Evolutionary conservation across 2,329 filamentous ascomycete species (phyloP).

Genomic region (Helotiales sp.): DNA sequence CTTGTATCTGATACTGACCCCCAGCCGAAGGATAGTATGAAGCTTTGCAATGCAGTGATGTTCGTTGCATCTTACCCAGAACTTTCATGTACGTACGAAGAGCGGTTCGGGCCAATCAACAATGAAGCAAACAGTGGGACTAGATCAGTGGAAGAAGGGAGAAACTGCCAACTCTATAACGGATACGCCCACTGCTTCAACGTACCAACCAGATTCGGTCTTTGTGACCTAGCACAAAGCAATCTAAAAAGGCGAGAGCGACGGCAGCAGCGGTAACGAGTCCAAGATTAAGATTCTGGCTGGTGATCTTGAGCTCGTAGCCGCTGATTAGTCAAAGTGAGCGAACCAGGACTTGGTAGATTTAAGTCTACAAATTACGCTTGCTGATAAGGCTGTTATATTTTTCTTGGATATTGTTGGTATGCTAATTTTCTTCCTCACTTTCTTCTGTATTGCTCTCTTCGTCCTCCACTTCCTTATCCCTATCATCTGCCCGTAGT

Average conservation of each 20-base stretch:
- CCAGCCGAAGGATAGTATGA: conserved; percentile 31
- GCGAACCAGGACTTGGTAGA: not conserved
- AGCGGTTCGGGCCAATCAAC: conserved; percentile 35
- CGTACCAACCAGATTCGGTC: no score
- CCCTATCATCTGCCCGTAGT: not conserved
- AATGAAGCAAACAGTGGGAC: conserved; percentile 35
- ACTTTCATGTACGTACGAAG: conserved; percentile 41
- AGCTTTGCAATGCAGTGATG: conserved; percentile 37
- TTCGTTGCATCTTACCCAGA: conserved; percentile 37
- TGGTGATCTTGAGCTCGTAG: no score
- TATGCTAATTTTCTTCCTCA: not conserved
- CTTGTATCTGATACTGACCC: conserved; percentile 34
- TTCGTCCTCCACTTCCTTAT: not conserved
- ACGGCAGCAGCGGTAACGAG: no score
- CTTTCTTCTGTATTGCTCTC: not conserved
- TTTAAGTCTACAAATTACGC: no score
- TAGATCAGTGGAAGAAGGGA: conserved; percentile 36
- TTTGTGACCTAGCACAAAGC: no score
- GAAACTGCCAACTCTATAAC: conserved; percentile 11
- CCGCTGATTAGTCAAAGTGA: no score
- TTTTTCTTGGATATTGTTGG: not conserved
- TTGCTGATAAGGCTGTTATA: not conserved
- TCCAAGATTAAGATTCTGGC: no score
- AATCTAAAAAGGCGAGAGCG: no score
- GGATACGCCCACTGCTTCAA: no score